These are phyloP conservation scores for Apiosordaria backusii DNA, from an alignment of 495 filamentous ascomycete species.

Conservation along the genomic window DNA sequence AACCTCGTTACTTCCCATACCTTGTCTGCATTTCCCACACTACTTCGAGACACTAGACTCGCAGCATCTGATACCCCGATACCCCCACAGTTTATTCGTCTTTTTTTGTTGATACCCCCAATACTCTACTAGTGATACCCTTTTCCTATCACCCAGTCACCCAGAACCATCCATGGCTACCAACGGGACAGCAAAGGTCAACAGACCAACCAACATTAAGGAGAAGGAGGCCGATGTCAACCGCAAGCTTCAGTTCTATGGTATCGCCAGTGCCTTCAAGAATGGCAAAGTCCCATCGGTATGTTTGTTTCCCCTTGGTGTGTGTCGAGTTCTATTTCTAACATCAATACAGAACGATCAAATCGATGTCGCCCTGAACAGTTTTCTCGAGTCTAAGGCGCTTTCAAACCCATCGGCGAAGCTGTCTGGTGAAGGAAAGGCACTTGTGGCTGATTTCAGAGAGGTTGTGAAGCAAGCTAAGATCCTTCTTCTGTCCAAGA, in stretches of 20 bases:
- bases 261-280: slow-evolving; percentile 84
- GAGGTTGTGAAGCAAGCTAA: slow-evolving; percentile 88
- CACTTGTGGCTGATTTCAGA: slow-evolving; percentile 70
- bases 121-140: slow-evolving; percentile 16
- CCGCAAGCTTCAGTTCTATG: slow-evolving; percentile 90
- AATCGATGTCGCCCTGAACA: slow-evolving; percentile 91
- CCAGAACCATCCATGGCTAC: slow-evolving; percentile 23
- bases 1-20: slow-evolving; percentile 8
- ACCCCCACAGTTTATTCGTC: slow-evolving; percentile 1
- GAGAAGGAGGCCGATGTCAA: slow-evolving; percentile 70
- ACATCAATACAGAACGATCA: slow-evolving; percentile 69
- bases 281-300: slow-evolving; percentile 90
- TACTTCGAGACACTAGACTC: slow-evolving; percentile 5
- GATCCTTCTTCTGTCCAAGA: slow-evolving; percentile 85
- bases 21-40: slow-evolving; percentile 8
- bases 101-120: slow-evolving; percentile 22
- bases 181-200: slow-evolving; percentile 45
- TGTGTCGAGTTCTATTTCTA: slow-evolving; percentile 2
- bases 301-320: slow-evolving; percentile 34
- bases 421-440: slow-evolving; percentile 76
- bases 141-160: not conserved
- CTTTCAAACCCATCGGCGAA: slow-evolving; percentile 68
- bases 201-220: slow-evolving; percentile 62
- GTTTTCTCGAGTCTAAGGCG: slow-evolving; percentile 63
- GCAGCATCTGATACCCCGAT: slow-evolving; percentile 15